Conservation (phyloP, 352 stramenopile genomes). For the Phytopythium montanum region DNA sequence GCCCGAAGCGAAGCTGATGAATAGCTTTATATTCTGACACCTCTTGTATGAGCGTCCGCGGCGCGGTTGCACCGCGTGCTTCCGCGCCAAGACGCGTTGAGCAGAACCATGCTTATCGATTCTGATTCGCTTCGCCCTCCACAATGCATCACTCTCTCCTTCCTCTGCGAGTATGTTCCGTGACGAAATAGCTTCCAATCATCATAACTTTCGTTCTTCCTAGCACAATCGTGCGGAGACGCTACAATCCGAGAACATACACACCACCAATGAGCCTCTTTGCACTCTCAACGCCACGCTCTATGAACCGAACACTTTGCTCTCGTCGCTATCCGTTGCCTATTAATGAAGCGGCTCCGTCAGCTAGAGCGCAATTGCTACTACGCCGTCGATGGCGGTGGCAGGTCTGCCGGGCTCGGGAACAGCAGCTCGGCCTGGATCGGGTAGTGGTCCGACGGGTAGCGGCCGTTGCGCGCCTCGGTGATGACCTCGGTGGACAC, state of each 20-base stretch:
- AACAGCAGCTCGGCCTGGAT: slow-evolving; percentile 82
- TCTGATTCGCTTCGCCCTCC: slow-evolving; percentile 36
- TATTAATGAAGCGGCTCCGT: not conserved
- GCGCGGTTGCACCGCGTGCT: slow-evolving; percentile 52
- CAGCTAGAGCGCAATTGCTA: not conserved
- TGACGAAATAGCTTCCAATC: slow-evolving; percentile 72
- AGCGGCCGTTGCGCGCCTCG: slow-evolving; percentile 71
- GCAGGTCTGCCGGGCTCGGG: slow-evolving; percentile 50
- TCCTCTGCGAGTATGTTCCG: slow-evolving; percentile 29
- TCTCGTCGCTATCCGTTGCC: not conserved
- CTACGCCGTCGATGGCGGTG: slow-evolving; percentile 21
- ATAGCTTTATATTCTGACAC: slow-evolving; percentile 90
- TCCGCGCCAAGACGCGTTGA: slow-evolving; percentile 52
- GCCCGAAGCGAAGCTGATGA: slow-evolving; percentile 65
- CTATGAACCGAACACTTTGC: not conserved
- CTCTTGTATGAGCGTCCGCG: slow-evolving; percentile 86
- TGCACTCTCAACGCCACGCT: not conserved
- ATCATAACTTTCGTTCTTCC: slow-evolving; percentile 90
- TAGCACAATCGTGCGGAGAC: slow-evolving; percentile 65
- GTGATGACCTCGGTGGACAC: slow-evolving; percentile 80
- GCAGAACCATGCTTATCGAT: slow-evolving; percentile 75
- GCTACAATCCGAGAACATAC: slow-evolving; percentile 51
- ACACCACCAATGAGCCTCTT: not conserved
- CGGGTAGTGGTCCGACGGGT: slow-evolving; percentile 86
- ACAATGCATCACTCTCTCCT: not conserved